These are phyloP conservation scores for Santalum album DNA, from an alignment of 164 flowering plant species.

Conservation along the genomic window DNA sequence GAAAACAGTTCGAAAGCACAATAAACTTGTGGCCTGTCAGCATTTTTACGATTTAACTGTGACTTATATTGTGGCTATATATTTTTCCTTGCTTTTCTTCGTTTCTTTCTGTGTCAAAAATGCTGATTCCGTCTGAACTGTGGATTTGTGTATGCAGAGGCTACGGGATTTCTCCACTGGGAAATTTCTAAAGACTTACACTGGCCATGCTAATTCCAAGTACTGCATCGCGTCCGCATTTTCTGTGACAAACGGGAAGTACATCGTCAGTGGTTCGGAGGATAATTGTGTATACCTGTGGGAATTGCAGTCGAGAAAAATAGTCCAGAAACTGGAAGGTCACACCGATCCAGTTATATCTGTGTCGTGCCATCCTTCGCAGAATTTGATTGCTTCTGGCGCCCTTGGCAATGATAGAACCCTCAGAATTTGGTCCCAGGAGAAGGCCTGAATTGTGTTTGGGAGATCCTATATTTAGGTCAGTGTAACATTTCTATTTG, in stretches of 20 bases:
- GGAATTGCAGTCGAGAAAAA: constrained; percentile 80
- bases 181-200: constrained; percentile 87
- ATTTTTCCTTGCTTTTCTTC: too few relatives aligned
- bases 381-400: constrained; percentile 86
- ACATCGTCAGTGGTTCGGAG: constrained; percentile 86
- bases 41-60: too few relatives aligned
- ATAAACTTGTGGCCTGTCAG: too few relatives aligned
- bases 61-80: too few relatives aligned
- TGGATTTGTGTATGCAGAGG: constrained; percentile 62
- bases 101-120: too few relatives aligned
- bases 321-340: constrained; percentile 88
- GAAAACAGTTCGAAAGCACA: too few relatives aligned
- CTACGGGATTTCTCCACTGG: constrained; percentile 85
- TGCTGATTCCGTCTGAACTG: too few relatives aligned
- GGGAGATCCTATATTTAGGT: too few relatives aligned
- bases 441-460: constrained; percentile 11
- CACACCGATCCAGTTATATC: constrained; percentile 73
- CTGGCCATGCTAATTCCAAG: constrained; percentile 72
- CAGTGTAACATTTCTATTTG: too few relatives aligned
- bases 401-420: constrained; percentile 71
- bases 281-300: constrained; percentile 76
- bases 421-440: constrained; percentile 72
- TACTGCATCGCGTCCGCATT: constrained; percentile 73
- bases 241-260: constrained; percentile 77
- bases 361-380: constrained; percentile 75